These are phyloP conservation scores for Leishmania gerbilli DNA, from an alignment of 208 protist genomes.

Conservation along the genomic window DNA sequence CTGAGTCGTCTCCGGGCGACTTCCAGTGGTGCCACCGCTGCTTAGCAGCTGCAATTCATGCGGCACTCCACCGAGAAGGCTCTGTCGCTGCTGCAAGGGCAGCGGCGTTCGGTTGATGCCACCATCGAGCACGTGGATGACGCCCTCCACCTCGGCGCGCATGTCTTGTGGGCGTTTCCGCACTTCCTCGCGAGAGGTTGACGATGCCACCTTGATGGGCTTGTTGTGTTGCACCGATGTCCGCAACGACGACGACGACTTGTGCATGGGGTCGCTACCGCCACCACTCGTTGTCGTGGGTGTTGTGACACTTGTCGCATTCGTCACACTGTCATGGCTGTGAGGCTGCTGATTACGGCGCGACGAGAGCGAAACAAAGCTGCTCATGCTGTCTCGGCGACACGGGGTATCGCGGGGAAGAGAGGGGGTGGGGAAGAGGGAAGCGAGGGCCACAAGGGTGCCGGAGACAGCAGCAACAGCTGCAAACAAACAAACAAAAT, in stretches of 20 bases:
- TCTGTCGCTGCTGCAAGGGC: slow-evolving; percentile 53
- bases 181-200: slow-evolving; percentile 44
- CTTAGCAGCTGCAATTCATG: slow-evolving; percentile 26
- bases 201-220: not conserved
- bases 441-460: not conserved
- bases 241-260: slow-evolving; percentile 5
- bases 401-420: too few species aligned
- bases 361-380: not conserved
- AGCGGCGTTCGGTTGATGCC: slow-evolving; percentile 86
- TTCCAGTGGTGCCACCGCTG: not conserved
- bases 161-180: slow-evolving; percentile 47
- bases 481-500: not conserved
- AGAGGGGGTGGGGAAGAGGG: not conserved
- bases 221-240: not conserved
- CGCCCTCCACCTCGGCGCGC: slow-evolving; percentile 46
- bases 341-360: not conserved
- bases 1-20: slow-evolving; percentile 10
- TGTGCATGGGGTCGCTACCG: not conserved
- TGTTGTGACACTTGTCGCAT: not conserved
- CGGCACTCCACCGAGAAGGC: slow-evolving; percentile 23
- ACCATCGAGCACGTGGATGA: slow-evolving; percentile 84
- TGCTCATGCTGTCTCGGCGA: not conserved
- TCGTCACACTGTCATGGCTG: not conserved
- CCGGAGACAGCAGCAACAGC: not conserved
- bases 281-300: not conserved